These are phyloP conservation scores for Verticillium tricorpus DNA, from an alignment of 2,329 filamentous ascomycete species.

Conservation along the genomic window DNA sequence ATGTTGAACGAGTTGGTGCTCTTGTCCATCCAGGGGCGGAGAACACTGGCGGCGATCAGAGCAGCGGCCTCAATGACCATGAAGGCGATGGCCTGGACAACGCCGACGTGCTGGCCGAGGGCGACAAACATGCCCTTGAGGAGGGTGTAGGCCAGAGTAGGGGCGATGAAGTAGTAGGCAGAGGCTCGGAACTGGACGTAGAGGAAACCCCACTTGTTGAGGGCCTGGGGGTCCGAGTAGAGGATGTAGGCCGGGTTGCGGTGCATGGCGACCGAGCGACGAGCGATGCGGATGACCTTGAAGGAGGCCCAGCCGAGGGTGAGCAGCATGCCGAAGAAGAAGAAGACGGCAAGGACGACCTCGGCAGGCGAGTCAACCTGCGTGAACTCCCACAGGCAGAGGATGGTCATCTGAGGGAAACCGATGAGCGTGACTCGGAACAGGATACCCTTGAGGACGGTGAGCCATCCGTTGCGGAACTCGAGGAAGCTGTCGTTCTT, in stretches of 20 bases:
- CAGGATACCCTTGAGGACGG: conserved; percentile 87
- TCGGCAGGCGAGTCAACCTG: conserved; percentile 78
- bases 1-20: conserved; percentile 97
- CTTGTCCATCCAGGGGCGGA: conserved; percentile 98
- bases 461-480: conserved; percentile 92
- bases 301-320: conserved; percentile 81
- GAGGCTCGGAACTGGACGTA: conserved; percentile 96
- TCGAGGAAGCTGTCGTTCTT: conserved; percentile 83
- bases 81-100: conserved; percentile 78
- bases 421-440: conserved; percentile 88
- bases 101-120: conserved; percentile 65
- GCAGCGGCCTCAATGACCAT: conserved; percentile 77
- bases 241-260: conserved; percentile 96
- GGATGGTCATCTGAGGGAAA: conserved; percentile 83
- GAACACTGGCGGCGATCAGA: conserved; percentile 71
- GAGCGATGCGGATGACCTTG: conserved; percentile 86
- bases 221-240: conserved; percentile 84
- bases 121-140: conserved; percentile 87
- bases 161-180: conserved; percentile 91
- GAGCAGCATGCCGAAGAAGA: conserved; percentile 73
- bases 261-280: conserved; percentile 84
- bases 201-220: conserved; percentile 98
- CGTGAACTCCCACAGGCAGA: conserved; percentile 92
- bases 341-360: conserved; percentile 82
- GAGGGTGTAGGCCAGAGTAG: conserved; percentile 70